phyloP scores from a whole-genome alignment of 148 eudicot genomes.

The Drosera capensis region DNA sequence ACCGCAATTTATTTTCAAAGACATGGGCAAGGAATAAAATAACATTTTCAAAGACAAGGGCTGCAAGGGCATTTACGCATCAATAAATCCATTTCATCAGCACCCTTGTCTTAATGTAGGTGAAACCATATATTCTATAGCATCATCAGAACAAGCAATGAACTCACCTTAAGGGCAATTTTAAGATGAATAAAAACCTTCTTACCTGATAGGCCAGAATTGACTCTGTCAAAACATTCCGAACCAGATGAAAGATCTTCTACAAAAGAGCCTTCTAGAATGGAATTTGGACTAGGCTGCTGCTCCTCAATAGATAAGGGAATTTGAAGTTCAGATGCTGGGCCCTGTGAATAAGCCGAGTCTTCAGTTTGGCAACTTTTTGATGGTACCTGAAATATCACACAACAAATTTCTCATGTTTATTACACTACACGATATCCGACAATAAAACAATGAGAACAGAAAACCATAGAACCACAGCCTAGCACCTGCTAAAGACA shows the following conservation, averaged over 20 bases:
- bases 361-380: constrained; percentile 13
- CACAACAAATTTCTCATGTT: not conserved
- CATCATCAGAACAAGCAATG: no score
- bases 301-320: constrained; percentile 58
- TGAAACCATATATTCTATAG: no score
- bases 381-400: constrained; percentile 26
- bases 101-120: no score
- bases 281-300: constrained; percentile 73
- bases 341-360: constrained; percentile 19
- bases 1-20: no score
- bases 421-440: not conserved
- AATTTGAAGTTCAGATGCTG: constrained; percentile 40
- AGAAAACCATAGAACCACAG: no score
- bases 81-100: no score
- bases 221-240: constrained; percentile 73
- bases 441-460: no score
- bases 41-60: no score
- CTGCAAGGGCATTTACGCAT: no score
- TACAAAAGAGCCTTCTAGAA: constrained; percentile 42
- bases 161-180: no score
- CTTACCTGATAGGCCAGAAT: constrained; percentile 68
- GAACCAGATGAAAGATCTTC: constrained; percentile 72
- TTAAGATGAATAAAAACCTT: not conserved
- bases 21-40: no score
- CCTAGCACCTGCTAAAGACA: no score